Evolutionary conservation across 208 protist species (phyloP).

Genomic region (Naegleria fowleri): DNA sequence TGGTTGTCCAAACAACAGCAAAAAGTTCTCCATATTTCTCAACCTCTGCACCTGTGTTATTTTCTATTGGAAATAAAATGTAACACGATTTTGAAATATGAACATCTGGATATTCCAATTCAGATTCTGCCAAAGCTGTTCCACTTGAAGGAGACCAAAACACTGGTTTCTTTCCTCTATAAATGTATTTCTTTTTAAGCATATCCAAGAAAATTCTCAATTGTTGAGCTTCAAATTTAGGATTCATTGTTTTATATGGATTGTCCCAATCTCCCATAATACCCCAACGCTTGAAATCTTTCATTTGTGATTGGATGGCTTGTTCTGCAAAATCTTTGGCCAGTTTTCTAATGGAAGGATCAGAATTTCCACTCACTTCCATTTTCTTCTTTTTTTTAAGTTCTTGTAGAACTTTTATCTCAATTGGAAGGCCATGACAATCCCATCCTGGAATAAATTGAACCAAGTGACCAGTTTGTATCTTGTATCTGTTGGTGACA

Average conservation of each 20-base stretch:
- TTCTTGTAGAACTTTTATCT: constrained; percentile 53
- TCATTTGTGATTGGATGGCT: constrained; percentile 41
- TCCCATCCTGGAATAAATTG: constrained; percentile 64
- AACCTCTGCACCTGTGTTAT: not conserved
- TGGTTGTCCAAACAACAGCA: constrained; percentile 68
- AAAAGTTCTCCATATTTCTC: not conserved
- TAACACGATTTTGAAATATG: constrained; percentile 48
- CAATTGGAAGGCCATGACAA: constrained; percentile 76
- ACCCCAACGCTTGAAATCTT: constrained; percentile 44
- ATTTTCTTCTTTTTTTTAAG: constrained; percentile 39
- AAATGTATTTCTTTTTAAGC: constrained; percentile 45
- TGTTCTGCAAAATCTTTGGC: constrained; percentile 44
- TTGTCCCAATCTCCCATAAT: constrained; percentile 58
- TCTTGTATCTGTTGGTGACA: constrained; percentile 56
- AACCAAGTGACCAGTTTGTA: constrained; percentile 52
- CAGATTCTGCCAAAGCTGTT: constrained; percentile 58
- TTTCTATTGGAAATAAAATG: constrained; percentile 44
- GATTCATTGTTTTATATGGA: constrained; percentile 51
- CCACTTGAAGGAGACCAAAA: constrained; percentile 61
- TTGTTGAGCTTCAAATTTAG: constrained; percentile 53
- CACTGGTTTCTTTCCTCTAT: constrained; percentile 60
- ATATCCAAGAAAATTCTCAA: constrained; percentile 45
- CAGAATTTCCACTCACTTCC: not conserved
- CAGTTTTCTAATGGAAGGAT: constrained; percentile 41
- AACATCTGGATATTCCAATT: constrained; percentile 65